Conservation (phyloP, 2,329 filamentous ascomycete genomes). For the Leptographium lundbergii region DNA sequence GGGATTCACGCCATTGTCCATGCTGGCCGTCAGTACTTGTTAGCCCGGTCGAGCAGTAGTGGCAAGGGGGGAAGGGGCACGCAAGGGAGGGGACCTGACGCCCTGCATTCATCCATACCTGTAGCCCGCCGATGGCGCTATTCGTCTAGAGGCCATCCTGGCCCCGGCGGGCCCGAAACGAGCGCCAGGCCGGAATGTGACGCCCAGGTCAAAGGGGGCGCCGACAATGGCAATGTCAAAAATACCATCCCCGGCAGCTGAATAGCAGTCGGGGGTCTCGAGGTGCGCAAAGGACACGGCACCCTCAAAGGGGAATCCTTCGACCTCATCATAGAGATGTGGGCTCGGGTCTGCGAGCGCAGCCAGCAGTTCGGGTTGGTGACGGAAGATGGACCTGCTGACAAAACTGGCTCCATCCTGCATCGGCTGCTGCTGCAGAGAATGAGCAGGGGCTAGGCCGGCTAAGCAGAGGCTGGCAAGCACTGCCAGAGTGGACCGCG, state of each 20-base stretch:
- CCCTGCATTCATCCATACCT: neutral
- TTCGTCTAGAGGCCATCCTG: neutral
- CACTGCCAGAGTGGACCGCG: neutral
- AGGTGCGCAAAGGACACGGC: constrained; percentile 5
- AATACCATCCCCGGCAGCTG: neutral
- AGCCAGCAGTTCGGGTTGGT: neutral
- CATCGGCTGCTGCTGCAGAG: neutral
- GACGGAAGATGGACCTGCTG: neutral
- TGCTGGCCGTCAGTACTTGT: neutral
- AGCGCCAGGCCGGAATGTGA: constrained; percentile 4
- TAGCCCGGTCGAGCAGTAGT: no score
- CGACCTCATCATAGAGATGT: neutral
- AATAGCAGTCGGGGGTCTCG: neutral
- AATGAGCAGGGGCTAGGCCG: neutral
- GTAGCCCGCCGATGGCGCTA: neutral
- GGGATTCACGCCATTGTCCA: constrained; percentile 34
- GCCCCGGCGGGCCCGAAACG: constrained; percentile 4
- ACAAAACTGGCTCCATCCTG: neutral
- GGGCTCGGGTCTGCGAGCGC: neutral
- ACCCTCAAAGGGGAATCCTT: constrained; percentile 1
- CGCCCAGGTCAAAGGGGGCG: constrained; percentile 4
- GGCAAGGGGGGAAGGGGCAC: no score
- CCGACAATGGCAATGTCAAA: constrained; percentile 7
- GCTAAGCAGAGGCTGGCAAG: neutral
- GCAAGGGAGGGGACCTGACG: no score